Percentiles rank a stretch among this genome's conserved stretches.
Conservation (phyloP, 345 rosid genomes). For the thale cress (Arabidopsis thaliana) region DNA sequence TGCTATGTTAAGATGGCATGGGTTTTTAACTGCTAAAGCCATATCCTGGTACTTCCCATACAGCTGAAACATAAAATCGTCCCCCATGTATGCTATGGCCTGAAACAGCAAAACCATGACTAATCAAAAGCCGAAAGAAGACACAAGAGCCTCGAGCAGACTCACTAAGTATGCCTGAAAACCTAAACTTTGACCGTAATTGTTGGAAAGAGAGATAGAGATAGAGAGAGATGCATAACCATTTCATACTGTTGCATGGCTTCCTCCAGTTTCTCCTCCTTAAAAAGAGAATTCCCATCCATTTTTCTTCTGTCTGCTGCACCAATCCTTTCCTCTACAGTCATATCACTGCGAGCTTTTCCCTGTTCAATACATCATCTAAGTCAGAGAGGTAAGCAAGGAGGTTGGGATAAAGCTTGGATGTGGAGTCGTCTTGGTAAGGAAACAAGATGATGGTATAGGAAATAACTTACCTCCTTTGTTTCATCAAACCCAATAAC, state of each 20-base stretch:
- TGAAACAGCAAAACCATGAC: conserved; percentile 46
- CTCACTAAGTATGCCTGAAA: conserved; percentile 2
- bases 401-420: conserved; percentile 8
- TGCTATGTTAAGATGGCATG: conserved; percentile 93
- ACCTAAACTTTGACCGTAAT: not conserved
- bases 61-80: conserved; percentile 96
- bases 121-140: conserved; percentile 1
- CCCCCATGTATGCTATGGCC: conserved; percentile 96
- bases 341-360: conserved; percentile 92
- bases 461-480: conserved; percentile 70
- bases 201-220: conserved; percentile 36
- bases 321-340: conserved; percentile 96
- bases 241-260: conserved; percentile 99
- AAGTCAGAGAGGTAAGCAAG: conserved; percentile 21
- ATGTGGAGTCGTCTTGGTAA: conserved; percentile 9
- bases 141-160: conserved; percentile 9
- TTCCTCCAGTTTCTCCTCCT: conserved; percentile 85
- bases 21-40: conserved; percentile 98
- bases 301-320: conserved; percentile 91
- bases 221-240: conserved; percentile 58
- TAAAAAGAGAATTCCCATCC: conserved; percentile 87
- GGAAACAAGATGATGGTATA: not conserved
- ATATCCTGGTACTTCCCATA: conserved; percentile 95
- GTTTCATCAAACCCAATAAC: conserved; percentile 97
- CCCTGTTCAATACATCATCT: conserved; percentile 59